These are phyloP conservation scores for Agarophyton chilense DNA, from an alignment of 23 red algal species.

Conservation along the genomic window DNA sequence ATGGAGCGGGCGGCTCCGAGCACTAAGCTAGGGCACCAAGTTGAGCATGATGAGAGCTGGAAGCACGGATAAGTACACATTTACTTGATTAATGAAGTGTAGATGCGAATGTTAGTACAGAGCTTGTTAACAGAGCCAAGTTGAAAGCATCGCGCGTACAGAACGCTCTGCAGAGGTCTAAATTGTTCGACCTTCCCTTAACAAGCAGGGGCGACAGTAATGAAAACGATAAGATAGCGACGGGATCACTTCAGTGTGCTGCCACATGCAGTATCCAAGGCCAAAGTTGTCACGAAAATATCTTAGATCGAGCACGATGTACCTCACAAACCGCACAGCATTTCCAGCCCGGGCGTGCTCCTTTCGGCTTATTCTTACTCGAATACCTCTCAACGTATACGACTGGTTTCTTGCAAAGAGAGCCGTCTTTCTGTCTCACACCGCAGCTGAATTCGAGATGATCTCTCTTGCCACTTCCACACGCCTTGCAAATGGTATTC, in stretches of 20 bases:
- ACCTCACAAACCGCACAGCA: constrained; percentile 11
- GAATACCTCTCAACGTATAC: constrained; percentile 15
- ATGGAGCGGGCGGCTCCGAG: too few relatives aligned
- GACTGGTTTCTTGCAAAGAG: neutral
- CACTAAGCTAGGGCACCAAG: too few relatives aligned
- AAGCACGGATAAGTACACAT: neutral
- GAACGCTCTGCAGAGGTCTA: neutral
- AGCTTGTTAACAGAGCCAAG: constrained; percentile 1
- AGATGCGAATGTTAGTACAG: neutral
- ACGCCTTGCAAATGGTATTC: constrained; percentile 17
- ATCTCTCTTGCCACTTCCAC: neutral
- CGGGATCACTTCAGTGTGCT: neutral
- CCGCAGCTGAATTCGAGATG: constrained; percentile 19
- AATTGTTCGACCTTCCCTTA: neutral
- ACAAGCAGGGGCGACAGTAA: neutral
- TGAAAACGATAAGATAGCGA: neutral
- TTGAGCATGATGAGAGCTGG: too few relatives aligned
- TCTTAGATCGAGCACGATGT: constrained; percentile 6
- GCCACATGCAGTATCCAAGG: neutral
- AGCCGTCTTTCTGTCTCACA: neutral
- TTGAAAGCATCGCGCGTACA: neutral
- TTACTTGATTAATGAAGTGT: neutral
- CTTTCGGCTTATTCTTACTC: constrained; percentile 1
- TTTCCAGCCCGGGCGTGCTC: neutral
- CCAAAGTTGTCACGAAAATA: neutral